Conservation (phyloP, 164 flowering plant species). For the Cinnamomum micranthum region DNA sequence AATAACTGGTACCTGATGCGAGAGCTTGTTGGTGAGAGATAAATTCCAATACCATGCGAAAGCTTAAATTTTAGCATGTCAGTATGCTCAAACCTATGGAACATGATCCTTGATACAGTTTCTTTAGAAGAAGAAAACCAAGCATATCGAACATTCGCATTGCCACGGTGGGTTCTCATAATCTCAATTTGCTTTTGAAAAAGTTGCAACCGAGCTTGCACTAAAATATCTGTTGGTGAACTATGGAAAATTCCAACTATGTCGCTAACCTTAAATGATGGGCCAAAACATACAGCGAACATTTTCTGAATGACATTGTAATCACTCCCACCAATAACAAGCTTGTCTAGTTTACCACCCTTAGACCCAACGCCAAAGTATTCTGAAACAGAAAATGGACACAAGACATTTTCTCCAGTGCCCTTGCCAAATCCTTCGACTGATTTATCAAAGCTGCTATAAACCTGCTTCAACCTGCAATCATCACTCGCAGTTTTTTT, state of each 20-base stretch:
- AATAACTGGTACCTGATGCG: slow-evolving; percentile 47
- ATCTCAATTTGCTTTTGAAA: slow-evolving; percentile 76
- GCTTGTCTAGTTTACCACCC: slow-evolving; percentile 1
- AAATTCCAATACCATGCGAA: slow-evolving; percentile 63
- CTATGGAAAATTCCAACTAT: slow-evolving; percentile 36
- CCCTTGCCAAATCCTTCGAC: slow-evolving; percentile 23
- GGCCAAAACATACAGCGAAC: slow-evolving; percentile 30
- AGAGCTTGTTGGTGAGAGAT: slow-evolving; percentile 52
- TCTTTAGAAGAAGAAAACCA: slow-evolving; percentile 72
- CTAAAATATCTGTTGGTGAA: slow-evolving; percentile 18
- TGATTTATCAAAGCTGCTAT: slow-evolving; percentile 19
- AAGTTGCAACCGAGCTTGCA: slow-evolving; percentile 46
- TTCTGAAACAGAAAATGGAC: slow-evolving; percentile 9
- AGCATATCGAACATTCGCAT: slow-evolving; percentile 76
- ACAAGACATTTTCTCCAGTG: slow-evolving; percentile 22
- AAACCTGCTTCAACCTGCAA: slow-evolving; percentile 26
- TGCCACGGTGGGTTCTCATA: slow-evolving; percentile 52
- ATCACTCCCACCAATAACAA: slow-evolving; percentile 1
- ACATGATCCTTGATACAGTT: slow-evolving; percentile 39
- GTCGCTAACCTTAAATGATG: slow-evolving; percentile 22
- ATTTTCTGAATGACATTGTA: not conserved
- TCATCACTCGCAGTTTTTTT: slow-evolving; percentile 17
- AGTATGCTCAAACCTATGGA: slow-evolving; percentile 58
- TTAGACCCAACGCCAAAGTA: slow-evolving; percentile 22
- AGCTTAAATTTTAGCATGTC: slow-evolving; percentile 31